Conservation (phyloP, 1,284 basidiomycete genomes). For the Sanguinoderma infundibulare region DNA sequence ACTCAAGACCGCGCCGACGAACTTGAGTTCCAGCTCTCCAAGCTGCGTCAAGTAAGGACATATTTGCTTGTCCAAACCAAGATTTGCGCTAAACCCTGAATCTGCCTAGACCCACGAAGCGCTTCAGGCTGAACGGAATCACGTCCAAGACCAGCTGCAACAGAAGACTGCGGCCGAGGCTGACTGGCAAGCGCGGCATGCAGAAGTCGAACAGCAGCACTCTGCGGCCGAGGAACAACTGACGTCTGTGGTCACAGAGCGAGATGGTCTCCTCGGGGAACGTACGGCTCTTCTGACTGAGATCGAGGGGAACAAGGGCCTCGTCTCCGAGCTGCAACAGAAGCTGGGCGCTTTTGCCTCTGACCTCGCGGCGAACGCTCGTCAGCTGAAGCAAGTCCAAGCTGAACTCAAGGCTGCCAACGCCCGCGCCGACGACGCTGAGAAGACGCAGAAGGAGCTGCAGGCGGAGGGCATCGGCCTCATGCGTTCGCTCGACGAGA, state of each 20-base stretch:
- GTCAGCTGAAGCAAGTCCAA: slow-evolving; percentile 63
- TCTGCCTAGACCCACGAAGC: slow-evolving; percentile 53
- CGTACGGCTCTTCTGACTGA: slow-evolving; percentile 52
- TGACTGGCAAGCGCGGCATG: slow-evolving; percentile 51
- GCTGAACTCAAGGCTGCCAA: slow-evolving; percentile 62
- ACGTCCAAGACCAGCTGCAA: slow-evolving; percentile 50
- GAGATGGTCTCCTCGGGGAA: slow-evolving; percentile 50
- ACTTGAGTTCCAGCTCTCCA: slow-evolving; percentile 78
- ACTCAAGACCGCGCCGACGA: slow-evolving; percentile 81
- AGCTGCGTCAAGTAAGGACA: slow-evolving; percentile 73
- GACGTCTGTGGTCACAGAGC: slow-evolving; percentile 46
- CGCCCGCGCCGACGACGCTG: slow-evolving; percentile 74
- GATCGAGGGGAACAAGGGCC: slow-evolving; percentile 47
- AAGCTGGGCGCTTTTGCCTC: slow-evolving; percentile 59
- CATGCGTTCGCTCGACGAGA: slow-evolving; percentile 79
- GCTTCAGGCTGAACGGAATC: slow-evolving; percentile 65
- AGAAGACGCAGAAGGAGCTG: slow-evolving; percentile 68
- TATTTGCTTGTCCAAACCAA: slow-evolving; percentile 7
- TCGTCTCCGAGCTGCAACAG: slow-evolving; percentile 56
- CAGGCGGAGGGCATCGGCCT: slow-evolving; percentile 74
- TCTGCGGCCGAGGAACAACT: slow-evolving; percentile 47
- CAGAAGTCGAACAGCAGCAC: slow-evolving; percentile 48
- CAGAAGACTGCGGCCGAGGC: slow-evolving; percentile 45
- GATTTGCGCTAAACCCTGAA: background rate
- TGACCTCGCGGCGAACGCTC: slow-evolving; percentile 55